A percentile compares a stretch with the other conserved stretches of the same genome.
Evolutionary conservation across 352 stramenopile genomes (phyloP).

Genomic region (Lagenidium giganteum): DNA sequence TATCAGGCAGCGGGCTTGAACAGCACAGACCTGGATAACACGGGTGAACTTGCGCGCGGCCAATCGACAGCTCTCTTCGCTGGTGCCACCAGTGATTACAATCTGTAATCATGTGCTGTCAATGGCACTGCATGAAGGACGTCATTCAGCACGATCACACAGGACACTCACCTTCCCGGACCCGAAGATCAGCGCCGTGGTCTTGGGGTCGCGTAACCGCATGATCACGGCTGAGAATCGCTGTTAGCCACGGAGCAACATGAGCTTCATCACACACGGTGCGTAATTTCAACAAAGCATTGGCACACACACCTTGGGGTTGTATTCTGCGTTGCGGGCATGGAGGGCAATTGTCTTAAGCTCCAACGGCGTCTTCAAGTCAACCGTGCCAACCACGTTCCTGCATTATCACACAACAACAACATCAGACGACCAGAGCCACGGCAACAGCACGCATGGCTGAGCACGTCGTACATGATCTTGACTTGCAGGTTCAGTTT

Average conservation of each 20-base stretch:
- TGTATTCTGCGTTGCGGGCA: conserved; percentile 99
- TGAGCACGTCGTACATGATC: conserved; percentile 48
- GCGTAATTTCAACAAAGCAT: too few species aligned
- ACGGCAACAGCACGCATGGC: not conserved
- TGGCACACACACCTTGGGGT: conserved; percentile 87
- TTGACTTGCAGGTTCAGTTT: conserved; percentile 77
- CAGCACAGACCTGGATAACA: conserved; percentile 62
- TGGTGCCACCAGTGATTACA: conserved; percentile 81
- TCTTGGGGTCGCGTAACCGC: conserved; percentile 94
- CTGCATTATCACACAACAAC: conserved; percentile 19
- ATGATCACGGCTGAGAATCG: conserved; percentile 97
- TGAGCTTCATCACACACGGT: not conserved
- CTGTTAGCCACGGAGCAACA: conserved; percentile 17
- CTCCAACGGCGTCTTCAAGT: conserved; percentile 94
- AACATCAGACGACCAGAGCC: not conserved
- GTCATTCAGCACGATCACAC: not conserved
- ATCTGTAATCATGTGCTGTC: too few species aligned
- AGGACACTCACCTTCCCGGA: conserved; percentile 84
- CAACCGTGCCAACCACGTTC: conserved; percentile 95
- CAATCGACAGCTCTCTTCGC: conserved; percentile 77
- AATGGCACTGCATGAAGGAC: too few species aligned
- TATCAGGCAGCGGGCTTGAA: not conserved
- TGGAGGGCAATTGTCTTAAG: conserved; percentile 97
- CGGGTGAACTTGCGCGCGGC: conserved; percentile 82
- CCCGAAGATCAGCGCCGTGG: conserved; percentile 97